Percentiles rank a stretch among this genome's conserved stretches.
Conservation (phyloP, 2,329 filamentous ascomycete species). For the Tolypocladium cylindrosporum region DNA sequence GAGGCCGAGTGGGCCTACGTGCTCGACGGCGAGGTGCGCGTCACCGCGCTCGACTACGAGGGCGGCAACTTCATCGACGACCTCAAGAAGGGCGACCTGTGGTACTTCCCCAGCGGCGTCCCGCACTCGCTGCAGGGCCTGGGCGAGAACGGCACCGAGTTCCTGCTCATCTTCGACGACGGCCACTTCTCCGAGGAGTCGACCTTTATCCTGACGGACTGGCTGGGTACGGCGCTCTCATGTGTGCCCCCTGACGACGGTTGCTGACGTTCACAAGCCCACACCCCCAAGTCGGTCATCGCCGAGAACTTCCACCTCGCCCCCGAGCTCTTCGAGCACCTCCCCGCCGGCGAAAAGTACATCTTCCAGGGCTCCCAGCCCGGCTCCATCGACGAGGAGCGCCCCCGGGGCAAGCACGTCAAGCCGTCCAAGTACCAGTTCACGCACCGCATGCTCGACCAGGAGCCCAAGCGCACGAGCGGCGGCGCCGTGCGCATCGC, state of each 20-base stretch:
- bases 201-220: slow-evolving; percentile 65
- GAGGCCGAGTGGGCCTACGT: slow-evolving; percentile 73
- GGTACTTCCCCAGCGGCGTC: slow-evolving; percentile 72
- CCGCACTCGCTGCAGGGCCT: slow-evolving; percentile 70
- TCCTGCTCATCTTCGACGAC: slow-evolving; percentile 38
- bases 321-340: slow-evolving; percentile 58
- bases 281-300: slow-evolving; percentile 62
- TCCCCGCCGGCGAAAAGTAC: slow-evolving; percentile 61
- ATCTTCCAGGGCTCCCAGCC: slow-evolving; percentile 65
- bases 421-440: slow-evolving; percentile 60
- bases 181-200: slow-evolving; percentile 48
- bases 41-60: slow-evolving; percentile 65
- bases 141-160: slow-evolving; percentile 47
- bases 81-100: slow-evolving; percentile 64
- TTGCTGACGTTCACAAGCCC: slow-evolving; percentile 29
- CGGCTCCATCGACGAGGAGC: slow-evolving; percentile 54
- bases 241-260: neutral
- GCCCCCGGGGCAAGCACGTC: slow-evolving; percentile 48
- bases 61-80: slow-evolving; percentile 72
- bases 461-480: slow-evolving; percentile 53
- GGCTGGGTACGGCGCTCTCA: slow-evolving; percentile 40
- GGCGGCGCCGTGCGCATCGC: slow-evolving; percentile 66
- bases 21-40: slow-evolving; percentile 58
- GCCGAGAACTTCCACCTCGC: slow-evolving; percentile 67
- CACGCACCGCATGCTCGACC: slow-evolving; percentile 61